These are phyloP conservation scores for Priceomyces castillae DNA, from an alignment of 805 yeast species.

Conservation along the genomic window DNA sequence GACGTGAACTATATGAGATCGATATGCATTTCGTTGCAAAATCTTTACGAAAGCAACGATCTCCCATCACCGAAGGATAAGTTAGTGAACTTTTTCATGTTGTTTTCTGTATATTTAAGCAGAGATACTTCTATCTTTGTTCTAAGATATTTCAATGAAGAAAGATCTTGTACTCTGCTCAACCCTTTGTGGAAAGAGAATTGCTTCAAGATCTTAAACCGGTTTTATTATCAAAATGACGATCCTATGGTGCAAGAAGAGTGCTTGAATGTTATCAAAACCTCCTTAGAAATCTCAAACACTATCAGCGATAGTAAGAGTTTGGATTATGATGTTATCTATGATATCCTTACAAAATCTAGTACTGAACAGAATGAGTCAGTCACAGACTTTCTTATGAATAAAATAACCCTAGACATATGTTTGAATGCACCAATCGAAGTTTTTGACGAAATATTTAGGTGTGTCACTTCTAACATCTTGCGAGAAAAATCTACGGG, in stretches of 20 bases:
- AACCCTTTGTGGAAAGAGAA: constrained; percentile 52
- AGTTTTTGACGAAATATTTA: constrained; percentile 16
- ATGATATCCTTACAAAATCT: constrained; percentile 29
- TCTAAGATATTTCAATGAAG: constrained; percentile 45
- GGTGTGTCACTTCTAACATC: constrained; percentile 7
- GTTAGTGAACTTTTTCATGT: constrained; percentile 41
- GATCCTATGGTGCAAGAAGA: constrained; percentile 25
- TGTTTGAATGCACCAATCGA: constrained; percentile 14
- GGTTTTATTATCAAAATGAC: constrained; percentile 35
- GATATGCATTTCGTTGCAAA: constrained; percentile 33
- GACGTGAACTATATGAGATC: constrained; percentile 32
- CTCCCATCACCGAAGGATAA: constrained; percentile 43
- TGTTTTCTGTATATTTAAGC: constrained; percentile 34
- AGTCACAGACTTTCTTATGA: constrained; percentile 29
- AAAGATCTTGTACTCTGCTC: constrained; percentile 53
- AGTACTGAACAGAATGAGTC: constrained; percentile 27
- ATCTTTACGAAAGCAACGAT: constrained; percentile 27
- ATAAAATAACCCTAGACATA: constrained; percentile 24
- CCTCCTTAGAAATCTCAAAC: constrained; percentile 34
- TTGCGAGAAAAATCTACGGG: constrained; percentile 8
- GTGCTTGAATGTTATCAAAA: constrained; percentile 32
- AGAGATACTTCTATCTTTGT: constrained; percentile 41
- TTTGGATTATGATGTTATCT: constrained; percentile 30
- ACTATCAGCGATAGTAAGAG: constrained; percentile 26
- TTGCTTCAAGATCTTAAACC: constrained; percentile 41